A percentile compares a stretch with the other conserved stretches of the same genome.
Conservation (phyloP, 83 land plant species). For the Diphasiastrum complanatum region DNA sequence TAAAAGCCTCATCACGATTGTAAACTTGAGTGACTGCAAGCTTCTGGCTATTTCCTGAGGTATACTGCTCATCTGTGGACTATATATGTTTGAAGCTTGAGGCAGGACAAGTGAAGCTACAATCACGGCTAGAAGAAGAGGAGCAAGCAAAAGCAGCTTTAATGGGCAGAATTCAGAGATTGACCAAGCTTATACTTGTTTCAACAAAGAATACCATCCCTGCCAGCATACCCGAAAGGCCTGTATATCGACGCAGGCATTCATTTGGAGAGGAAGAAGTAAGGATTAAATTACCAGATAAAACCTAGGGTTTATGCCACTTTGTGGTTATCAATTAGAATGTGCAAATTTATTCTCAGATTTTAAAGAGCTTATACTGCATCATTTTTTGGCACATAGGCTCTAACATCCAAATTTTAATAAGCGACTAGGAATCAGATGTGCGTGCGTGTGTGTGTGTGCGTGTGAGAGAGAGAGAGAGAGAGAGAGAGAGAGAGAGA, state of each 20-base stretch:
- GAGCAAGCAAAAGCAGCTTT: slow-evolving; percentile 60
- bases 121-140: slow-evolving; percentile 82
- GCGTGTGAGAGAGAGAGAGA: too few relatives aligned
- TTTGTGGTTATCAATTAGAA: too few relatives aligned
- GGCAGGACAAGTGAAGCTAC: slow-evolving; percentile 95
- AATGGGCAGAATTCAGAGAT: slow-evolving; percentile 20
- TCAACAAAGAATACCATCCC: slow-evolving; percentile 11
- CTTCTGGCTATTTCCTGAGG: slow-evolving; percentile 9
- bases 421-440: too few relatives aligned
- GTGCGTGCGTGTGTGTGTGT: too few relatives aligned
- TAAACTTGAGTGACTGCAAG: not conserved
- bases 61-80: not conserved
- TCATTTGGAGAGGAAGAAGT: slow-evolving; percentile 24
- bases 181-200: slow-evolving; percentile 23
- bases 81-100: slow-evolving; percentile 44
- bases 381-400: too few relatives aligned
- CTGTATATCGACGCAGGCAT: slow-evolving; percentile 10
- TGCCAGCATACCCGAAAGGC: not conserved
- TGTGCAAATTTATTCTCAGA: too few relatives aligned
- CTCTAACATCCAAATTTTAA: too few relatives aligned
- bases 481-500: too few relatives aligned
- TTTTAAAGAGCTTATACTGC: too few relatives aligned
- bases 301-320: too few relatives aligned
- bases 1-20: not conserved
- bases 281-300: too few relatives aligned